Conservation (phyloP, 2,329 filamentous ascomycete species). For the Tolypocladium capitatum region DNA sequence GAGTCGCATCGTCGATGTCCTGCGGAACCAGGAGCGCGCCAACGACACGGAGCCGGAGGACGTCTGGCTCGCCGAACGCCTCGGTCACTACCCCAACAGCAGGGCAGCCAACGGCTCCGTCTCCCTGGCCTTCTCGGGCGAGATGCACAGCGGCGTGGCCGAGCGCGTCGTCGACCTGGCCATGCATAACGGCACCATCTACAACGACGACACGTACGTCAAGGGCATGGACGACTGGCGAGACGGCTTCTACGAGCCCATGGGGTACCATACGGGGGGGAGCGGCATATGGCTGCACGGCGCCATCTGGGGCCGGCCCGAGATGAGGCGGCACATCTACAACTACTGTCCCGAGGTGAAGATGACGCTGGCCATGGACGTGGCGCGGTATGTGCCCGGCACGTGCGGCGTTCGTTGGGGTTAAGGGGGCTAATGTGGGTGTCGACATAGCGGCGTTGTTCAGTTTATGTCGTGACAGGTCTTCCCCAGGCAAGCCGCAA, state of each 20-base stretch:
- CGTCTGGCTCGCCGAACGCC: constrained; percentile 39
- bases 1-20: constrained; percentile 37
- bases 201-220: constrained; percentile 12
- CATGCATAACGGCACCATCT: constrained; percentile 14
- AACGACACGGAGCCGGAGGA: constrained; percentile 37
- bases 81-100: constrained; percentile 33
- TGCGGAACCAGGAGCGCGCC: constrained; percentile 31
- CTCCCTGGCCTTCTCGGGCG: constrained; percentile 35
- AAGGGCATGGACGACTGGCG: constrained; percentile 35
- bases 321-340: constrained; percentile 36
- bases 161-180: constrained; percentile 8
- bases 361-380: constrained; percentile 43
- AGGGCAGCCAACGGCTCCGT: constrained; percentile 38
- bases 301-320: constrained; percentile 34
- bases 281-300: constrained; percentile 30
- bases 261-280: constrained; percentile 45
- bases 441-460: too few species aligned
- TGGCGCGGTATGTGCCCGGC: constrained; percentile 35
- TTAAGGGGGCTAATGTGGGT: background rate
- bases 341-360: constrained; percentile 46
- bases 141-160: constrained; percentile 25
- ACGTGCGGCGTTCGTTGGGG: constrained; percentile 21
- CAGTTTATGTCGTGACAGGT: background rate
- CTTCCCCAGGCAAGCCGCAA: background rate
- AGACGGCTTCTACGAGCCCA: constrained; percentile 39